Evolutionary conservation across 2,329 filamentous ascomycete genomes (phyloP).

Genomic region (Diplodia sapinea): DNA sequence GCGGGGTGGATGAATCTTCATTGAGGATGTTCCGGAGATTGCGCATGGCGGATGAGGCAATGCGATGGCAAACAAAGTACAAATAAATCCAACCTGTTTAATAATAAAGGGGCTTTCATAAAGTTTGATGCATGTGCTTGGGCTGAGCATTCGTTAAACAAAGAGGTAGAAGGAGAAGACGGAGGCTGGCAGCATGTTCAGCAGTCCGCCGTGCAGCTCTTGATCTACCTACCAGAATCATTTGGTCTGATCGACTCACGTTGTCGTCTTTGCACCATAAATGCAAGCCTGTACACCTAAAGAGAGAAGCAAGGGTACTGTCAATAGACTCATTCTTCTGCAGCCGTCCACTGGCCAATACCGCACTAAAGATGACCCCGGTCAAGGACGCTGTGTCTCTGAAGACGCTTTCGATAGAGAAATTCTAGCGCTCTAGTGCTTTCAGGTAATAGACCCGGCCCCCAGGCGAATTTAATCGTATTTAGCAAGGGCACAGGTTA

Average conservation of each 20-base stretch:
- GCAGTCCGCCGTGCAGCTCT: constrained; percentile 11
- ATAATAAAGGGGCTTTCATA: background rate
- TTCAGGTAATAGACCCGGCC: background rate
- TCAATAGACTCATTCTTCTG: constrained; percentile 1
- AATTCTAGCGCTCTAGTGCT: constrained; percentile 1
- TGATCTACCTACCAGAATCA: constrained; percentile 19
- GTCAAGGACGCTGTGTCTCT: constrained; percentile 10
- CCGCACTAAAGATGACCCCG: constrained; percentile 6
- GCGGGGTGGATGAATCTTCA: background rate
- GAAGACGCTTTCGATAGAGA: constrained; percentile 19
- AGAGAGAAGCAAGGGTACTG: constrained; percentile 8
- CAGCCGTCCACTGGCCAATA: constrained; percentile 4
- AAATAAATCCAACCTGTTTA: background rate
- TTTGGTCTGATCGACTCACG: constrained; percentile 13
- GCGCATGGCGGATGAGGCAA: constrained; percentile 14
- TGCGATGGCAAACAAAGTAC: background rate
- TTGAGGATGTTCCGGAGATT: constrained; percentile 26
- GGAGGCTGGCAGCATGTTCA: constrained; percentile 2
- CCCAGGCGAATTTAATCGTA: constrained; percentile 19
- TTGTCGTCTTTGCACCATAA: constrained; percentile 14
- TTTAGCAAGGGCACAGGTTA: constrained; percentile 19
- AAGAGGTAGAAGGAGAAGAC: constrained; percentile 10
- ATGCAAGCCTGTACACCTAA: constrained; percentile 6
- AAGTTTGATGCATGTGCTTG: background rate
- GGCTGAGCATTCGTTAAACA: background rate